These are phyloP conservation scores for Lotmaria passim DNA, from an alignment of 208 protist genomes.

Conservation along the genomic window DNA sequence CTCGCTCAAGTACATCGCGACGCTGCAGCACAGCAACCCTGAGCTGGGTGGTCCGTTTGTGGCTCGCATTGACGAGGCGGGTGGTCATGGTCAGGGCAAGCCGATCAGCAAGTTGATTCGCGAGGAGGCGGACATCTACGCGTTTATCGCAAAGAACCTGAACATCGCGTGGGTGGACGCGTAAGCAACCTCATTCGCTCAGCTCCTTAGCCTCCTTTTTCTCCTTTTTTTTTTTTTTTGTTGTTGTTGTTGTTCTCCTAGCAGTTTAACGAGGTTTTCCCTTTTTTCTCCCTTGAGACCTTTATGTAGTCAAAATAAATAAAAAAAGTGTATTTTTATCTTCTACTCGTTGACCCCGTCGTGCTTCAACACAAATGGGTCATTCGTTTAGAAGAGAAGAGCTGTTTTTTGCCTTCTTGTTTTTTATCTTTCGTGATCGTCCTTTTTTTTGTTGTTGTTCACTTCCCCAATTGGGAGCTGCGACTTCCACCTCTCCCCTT, in stretches of 20 bases:
- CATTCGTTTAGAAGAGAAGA: too few relatives aligned
- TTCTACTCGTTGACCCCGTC: too few relatives aligned
- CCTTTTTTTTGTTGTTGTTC: not conserved
- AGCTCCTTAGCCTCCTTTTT: too few relatives aligned
- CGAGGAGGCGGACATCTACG: constrained; percentile 90
- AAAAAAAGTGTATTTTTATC: too few relatives aligned
- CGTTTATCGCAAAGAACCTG: constrained; percentile 89
- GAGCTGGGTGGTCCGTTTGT: constrained; percentile 75
- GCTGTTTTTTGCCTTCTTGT: too few relatives aligned
- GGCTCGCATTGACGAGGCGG: constrained; percentile 80
- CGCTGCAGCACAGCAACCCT: constrained; percentile 91
- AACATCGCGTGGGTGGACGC: constrained; percentile 61
- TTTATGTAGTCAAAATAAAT: too few relatives aligned
- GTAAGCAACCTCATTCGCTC: too few relatives aligned
- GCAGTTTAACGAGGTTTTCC: too few relatives aligned
- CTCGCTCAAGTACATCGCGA: constrained; percentile 94
- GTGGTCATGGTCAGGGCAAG: constrained; percentile 93
- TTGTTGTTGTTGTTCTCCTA: not conserved
- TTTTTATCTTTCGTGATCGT: not conserved
- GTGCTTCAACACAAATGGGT: too few relatives aligned
- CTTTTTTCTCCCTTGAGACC: too few relatives aligned
- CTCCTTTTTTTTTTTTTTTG: constrained; percentile 1
- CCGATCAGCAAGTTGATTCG: constrained; percentile 87
- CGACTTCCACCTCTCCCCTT: constrained; percentile 1
- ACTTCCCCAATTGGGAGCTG: too few relatives aligned